Base-by-base conservation (phyloP, 2,329 filamentous ascomycete species). In the Hyphodiscus sp. region DNA sequence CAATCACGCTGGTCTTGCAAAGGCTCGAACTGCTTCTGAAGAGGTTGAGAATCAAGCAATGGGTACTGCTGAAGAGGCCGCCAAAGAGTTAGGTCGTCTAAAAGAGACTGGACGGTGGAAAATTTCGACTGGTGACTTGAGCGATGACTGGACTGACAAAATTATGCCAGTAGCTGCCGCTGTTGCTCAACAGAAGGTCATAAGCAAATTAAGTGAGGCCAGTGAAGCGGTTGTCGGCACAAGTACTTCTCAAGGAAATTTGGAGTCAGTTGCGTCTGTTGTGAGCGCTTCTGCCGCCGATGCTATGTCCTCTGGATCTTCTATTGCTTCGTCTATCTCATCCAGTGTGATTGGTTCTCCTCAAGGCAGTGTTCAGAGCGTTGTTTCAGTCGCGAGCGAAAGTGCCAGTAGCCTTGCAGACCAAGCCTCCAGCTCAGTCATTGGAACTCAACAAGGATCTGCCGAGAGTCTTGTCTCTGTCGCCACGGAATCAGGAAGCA, bases 61-160 rank as follows among this genome's bases (percentile, higher is more conserved):
- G 89, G 76, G 77, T 18, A 75, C 89, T 55, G 91, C 94, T 4
- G 84, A 90, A 54, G 74, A 82, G 30, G 85, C 91, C 18, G 92
- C 91, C 16, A 85, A 83, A 64, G 89, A 97, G 68, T 78, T 99
- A 23, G 78, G 77, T 33, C 79, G 85, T 43, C 75, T 99, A 30
- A 96, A 94, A 77, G 83, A 91, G 59, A 87, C 94, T 54, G 88
- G 87, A 8, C 79, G 78, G 55, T 95, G 87, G 85, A 97, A 97
- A 74, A 80, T 96, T 42, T 76, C 78, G 41, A 84, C 88, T 8
- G 74, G 78, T 38, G 92, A 97, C 67, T 74, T 79, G 2, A 85
- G 82, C 13, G 84, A 94, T 49, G 84, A 95, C 67, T 97, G 95
- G 64, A 84, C 86, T 47, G 83, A 80, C 45, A 84, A 85, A 49